phyloP scores from a whole-genome alignment of 805 yeast genomes.

The Yarrowia porcina region DNA sequence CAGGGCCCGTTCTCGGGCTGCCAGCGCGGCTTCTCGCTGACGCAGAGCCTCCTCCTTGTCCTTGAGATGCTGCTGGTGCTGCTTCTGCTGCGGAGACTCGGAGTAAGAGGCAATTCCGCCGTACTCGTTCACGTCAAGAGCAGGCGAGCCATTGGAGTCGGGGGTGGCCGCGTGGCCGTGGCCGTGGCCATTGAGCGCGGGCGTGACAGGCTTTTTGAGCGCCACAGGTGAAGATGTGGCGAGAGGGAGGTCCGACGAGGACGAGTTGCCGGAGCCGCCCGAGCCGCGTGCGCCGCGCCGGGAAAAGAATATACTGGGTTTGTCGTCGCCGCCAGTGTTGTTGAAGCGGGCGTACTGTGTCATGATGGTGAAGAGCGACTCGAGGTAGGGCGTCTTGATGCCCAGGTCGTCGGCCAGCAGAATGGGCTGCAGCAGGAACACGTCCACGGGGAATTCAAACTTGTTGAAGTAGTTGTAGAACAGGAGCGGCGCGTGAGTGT shows the following conservation, averaged over 20 bases:
- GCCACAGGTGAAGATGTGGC: constrained; percentile 16
- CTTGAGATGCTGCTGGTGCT: constrained; percentile 22
- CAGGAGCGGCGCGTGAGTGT: constrained; percentile 49
- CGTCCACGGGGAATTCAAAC: constrained; percentile 63
- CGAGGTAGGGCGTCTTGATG: constrained; percentile 85
- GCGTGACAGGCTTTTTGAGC: not conserved
- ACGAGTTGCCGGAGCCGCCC: not conserved
- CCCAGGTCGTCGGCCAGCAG: constrained; percentile 84
- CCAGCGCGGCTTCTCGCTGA: constrained; percentile 20
- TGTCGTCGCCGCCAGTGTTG: not conserved
- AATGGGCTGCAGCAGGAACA: constrained; percentile 79
- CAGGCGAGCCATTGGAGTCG: constrained; percentile 22
- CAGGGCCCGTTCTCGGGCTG: constrained; percentile 14
- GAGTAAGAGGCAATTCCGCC: constrained; percentile 1
- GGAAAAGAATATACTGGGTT: constrained; percentile 13
- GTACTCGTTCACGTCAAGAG: constrained; percentile 9
- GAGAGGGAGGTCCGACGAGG: constrained; percentile 8
- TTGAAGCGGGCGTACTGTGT: constrained; percentile 38
- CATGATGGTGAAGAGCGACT: constrained; percentile 66
- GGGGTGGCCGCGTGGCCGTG: not conserved
- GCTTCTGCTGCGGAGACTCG: constrained; percentile 19
- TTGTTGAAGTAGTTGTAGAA: constrained; percentile 64
- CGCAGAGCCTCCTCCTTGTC: constrained; percentile 24
- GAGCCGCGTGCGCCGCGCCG: constrained; percentile 7
- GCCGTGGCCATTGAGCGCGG: not conserved